Evolutionary conservation across 192 early-diverging fungal genomes (phyloP).

Genomic region (Mortierella alpina): DNA sequence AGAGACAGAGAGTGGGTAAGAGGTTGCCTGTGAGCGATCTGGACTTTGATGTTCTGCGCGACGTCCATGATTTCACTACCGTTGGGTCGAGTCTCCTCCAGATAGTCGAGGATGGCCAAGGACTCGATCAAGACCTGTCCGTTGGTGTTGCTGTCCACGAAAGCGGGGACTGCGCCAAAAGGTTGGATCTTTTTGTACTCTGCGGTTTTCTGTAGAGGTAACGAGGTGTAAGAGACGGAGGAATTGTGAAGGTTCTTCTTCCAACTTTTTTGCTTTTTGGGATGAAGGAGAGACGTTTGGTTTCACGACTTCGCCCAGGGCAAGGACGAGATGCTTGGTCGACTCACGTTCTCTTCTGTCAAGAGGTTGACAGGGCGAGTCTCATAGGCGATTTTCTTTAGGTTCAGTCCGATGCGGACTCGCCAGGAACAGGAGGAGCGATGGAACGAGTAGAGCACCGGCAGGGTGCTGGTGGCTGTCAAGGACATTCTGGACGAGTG

Average conservation of each 20-base stretch:
- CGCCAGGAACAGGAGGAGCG: slow-evolving; percentile 80
- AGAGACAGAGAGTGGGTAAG: background rate
- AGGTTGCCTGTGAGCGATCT: background rate
- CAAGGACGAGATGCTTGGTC: background rate
- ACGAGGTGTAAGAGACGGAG: background rate
- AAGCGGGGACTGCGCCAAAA: slow-evolving; percentile 72
- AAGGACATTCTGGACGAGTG: background rate
- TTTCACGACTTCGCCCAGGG: background rate
- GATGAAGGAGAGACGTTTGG: background rate
- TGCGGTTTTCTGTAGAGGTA: slow-evolving; percentile 42
- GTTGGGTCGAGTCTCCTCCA: slow-evolving; percentile 80
- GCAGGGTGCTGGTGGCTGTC: slow-evolving; percentile 4
- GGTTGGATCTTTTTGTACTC: slow-evolving; percentile 77
- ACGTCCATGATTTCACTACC: slow-evolving; percentile 30
- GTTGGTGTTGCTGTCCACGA: slow-evolving; percentile 58
- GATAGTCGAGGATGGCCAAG: slow-evolving; percentile 86
- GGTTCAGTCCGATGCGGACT: slow-evolving; percentile 76
- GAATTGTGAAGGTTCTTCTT: background rate
- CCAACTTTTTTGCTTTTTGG: background rate
- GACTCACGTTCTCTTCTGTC: slow-evolving; percentile 73
- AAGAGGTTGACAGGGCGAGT: slow-evolving; percentile 72
- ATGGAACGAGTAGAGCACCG: slow-evolving; percentile 80
- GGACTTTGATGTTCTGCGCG: background rate
- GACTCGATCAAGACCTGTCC: slow-evolving; percentile 71
- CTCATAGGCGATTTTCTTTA: slow-evolving; percentile 80